Evolutionary conservation across 202 grass and related monocot species (phyloP).

Genomic region (Setaria viridis): DNA sequence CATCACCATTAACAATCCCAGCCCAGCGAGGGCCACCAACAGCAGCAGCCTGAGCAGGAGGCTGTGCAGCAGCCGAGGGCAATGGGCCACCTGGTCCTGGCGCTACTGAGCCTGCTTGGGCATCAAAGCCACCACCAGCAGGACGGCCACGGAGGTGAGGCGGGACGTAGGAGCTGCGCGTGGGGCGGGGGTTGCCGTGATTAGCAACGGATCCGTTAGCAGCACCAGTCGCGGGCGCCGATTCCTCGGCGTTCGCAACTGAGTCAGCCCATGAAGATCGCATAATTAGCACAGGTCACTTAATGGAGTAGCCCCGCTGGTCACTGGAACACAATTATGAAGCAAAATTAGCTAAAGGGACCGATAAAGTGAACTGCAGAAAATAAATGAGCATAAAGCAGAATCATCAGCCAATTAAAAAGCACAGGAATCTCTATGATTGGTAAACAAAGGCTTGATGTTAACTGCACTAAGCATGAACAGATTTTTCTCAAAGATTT

Average conservation of each 20-base stretch:
- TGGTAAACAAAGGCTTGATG: not conserved
- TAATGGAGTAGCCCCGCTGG: not conserved
- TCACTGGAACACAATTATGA: not conserved
- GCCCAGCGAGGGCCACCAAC: conserved; percentile 58
- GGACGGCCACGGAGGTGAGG: conserved; percentile 70
- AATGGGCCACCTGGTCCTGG: conserved; percentile 2
- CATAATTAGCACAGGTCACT: conserved; percentile 70
- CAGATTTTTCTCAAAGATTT: not conserved
- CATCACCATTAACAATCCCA: conserved; percentile 26
- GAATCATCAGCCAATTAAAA: conserved; percentile 2
- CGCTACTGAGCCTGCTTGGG: not conserved
- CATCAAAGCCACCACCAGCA: conserved; percentile 4
- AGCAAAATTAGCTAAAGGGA: not conserved
- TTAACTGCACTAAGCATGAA: not conserved
- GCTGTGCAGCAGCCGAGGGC: conserved; percentile 18
- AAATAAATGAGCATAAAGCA: conserved; percentile 2
- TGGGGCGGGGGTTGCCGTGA: conserved; percentile 54
- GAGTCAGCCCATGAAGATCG: conserved; percentile 99
- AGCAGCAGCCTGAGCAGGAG: conserved; percentile 43
- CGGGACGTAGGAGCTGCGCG: conserved; percentile 70
- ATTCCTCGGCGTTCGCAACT: conserved; percentile 98
- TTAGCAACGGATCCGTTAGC: conserved; percentile 51
- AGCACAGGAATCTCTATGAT: not conserved
- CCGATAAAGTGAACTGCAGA: not conserved
- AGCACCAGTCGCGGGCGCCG: conserved; percentile 77